Evolutionary conservation across 129 eudicot species (phyloP).

Genomic region (Tagetes patula): DNA sequence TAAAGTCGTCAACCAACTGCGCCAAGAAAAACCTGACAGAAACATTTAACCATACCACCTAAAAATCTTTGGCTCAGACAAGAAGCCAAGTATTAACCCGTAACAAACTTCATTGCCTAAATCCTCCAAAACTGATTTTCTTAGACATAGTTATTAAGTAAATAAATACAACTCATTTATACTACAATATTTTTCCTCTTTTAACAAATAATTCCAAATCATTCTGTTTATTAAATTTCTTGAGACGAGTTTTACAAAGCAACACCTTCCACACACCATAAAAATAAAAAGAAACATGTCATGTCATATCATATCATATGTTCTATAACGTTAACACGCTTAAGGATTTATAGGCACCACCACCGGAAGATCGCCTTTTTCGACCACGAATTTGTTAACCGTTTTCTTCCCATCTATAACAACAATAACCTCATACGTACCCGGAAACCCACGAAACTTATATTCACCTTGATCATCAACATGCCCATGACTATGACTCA

Average conservation of each 20-base stretch:
- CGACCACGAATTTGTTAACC: conserved; percentile 65
- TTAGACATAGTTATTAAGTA: no score
- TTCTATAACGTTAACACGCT: background rate
- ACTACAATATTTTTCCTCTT: no score
- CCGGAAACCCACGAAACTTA: conserved; percentile 74
- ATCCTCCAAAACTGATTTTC: no score
- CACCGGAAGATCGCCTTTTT: conserved; percentile 58
- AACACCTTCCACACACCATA: background rate
- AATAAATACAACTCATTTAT: no score
- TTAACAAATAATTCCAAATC: background rate
- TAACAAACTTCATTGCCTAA: no score
- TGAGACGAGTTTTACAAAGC: background rate
- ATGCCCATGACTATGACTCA: conserved; percentile 62
- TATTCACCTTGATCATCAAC: conserved; percentile 57
- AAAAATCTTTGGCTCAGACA: no score
- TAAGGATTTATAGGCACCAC: conserved; percentile 47
- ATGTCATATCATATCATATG: no score
- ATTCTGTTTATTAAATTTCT: no score
- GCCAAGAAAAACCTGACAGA: no score
- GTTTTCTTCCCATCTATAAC: conserved; percentile 32
- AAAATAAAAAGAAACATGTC: background rate
- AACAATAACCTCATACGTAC: conserved; percentile 59
- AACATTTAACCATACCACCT: no score
- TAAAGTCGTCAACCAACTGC: no score
- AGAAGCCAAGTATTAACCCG: no score